Conservation (phyloP, 345 rosid species). For the Toxicodendron radicans region DNA sequence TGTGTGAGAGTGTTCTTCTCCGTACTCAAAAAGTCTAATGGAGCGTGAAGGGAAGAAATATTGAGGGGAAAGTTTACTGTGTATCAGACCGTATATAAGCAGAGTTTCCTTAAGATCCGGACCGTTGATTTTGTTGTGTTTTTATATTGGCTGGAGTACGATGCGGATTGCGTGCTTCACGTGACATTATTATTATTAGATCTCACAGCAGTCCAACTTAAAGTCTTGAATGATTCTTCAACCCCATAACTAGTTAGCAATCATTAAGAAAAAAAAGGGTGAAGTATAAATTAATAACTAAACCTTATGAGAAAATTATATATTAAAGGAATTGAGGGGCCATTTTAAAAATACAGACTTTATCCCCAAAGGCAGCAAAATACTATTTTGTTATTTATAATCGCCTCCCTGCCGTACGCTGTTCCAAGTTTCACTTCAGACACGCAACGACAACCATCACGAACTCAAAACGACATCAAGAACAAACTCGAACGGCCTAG, state of each 20-base stretch:
- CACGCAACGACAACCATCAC: conserved; percentile 19
- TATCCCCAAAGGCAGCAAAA: not conserved
- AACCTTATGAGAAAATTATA: not conserved
- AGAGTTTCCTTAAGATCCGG: conserved; percentile 7
- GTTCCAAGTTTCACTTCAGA: not conserved
- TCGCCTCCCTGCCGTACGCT: not conserved
- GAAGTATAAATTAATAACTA: not conserved
- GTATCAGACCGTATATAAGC: too few species aligned
- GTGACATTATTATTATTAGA: not conserved
- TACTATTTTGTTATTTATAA: too few species aligned
- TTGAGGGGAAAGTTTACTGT: too few species aligned
- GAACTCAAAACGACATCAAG: not conserved
- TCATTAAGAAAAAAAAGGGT: not conserved
- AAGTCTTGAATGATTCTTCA: not conserved
- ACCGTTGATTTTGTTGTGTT: not conserved
- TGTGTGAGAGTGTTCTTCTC: not conserved
- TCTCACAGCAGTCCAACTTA: not conserved
- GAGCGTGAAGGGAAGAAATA: not conserved
- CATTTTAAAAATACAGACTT: not conserved
- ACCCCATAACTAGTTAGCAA: not conserved
- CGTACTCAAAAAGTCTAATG: not conserved
- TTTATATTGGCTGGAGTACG: not conserved
- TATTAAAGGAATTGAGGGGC: not conserved
- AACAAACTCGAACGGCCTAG: not conserved
- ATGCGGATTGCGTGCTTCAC: not conserved